Conservation (phyloP, 495 filamentous ascomycete genomes). For the Trichoderma asperelloides region DNA sequence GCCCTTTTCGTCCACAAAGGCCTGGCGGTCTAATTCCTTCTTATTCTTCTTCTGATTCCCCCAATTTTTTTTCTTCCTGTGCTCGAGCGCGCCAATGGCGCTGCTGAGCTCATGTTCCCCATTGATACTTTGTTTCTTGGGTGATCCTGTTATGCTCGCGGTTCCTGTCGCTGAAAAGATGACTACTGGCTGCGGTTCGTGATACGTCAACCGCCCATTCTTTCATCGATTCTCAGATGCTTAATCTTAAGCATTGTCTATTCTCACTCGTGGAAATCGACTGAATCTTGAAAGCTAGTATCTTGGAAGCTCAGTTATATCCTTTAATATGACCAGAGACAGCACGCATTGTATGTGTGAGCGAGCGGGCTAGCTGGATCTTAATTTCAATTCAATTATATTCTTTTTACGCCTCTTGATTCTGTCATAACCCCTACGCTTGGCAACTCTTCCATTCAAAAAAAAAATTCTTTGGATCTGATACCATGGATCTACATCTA, state of each 20-base stretch:
- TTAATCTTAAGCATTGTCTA: background rate
- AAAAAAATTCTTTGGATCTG: background rate
- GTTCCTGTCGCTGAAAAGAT: background rate
- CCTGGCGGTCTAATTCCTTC: background rate
- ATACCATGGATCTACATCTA: slow-evolving; percentile 2
- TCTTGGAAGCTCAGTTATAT: background rate
- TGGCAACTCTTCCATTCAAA: slow-evolving; percentile 4
- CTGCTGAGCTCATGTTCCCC: background rate
- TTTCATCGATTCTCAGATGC: background rate
- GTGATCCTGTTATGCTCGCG: background rate
- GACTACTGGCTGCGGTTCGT: background rate
- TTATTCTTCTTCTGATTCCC: background rate
- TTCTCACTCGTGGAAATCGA: background rate
- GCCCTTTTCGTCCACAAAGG: slow-evolving; percentile 4
- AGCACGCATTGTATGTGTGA: background rate
- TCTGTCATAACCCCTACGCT: background rate
- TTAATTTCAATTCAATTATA: background rate
- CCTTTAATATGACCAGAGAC: background rate
- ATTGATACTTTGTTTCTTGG: background rate
- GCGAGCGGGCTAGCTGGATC: background rate
- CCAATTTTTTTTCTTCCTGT: background rate
- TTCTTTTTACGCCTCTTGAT: background rate
- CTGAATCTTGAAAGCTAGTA: background rate
- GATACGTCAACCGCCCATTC: background rate
- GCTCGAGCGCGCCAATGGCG: background rate